These are phyloP conservation scores for Stemphylium beticola DNA, from an alignment of 2,329 filamentous ascomycete genomes.

Conservation along the genomic window DNA sequence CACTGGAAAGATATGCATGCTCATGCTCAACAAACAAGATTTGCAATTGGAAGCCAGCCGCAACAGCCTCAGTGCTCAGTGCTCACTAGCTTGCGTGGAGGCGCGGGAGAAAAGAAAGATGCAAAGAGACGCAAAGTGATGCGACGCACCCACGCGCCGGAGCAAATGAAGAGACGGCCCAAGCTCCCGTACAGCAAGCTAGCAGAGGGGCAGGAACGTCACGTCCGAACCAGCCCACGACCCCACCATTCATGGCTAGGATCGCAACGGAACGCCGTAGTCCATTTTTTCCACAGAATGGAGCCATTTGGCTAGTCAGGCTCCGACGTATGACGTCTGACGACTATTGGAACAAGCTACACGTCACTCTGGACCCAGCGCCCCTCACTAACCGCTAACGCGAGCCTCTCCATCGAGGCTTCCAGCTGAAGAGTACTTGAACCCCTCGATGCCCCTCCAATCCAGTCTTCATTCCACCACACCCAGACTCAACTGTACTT, in stretches of 20 bases:
- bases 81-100: background rate
- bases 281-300: conserved; percentile 29
- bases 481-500: conserved; percentile 20
- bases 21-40: background rate
- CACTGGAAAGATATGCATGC: background rate
- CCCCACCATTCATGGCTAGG: conserved; percentile 25
- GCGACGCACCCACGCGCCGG: conserved; percentile 1
- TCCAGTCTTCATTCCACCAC: conserved; percentile 13
- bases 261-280: conserved; percentile 20
- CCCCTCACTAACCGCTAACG: conserved; percentile 39
- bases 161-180: conserved; percentile 13
- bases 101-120: background rate
- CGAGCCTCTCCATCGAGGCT: conserved; percentile 28
- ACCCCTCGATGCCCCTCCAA: conserved; percentile 35
- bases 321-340: conserved; percentile 26
- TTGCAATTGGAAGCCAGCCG: background rate
- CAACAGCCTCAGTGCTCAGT: background rate
- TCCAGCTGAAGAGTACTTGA: conserved; percentile 39
- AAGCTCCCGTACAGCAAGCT: conserved; percentile 17
- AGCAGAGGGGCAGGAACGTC: conserved; percentile 18
- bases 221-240: conserved; percentile 23
- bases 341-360: conserved; percentile 21
- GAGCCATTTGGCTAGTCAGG: conserved; percentile 30
- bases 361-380: conserved; percentile 36
- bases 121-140: background rate